Conservation (phyloP, 1,284 basidiomycete species). For the Trametes pubescens region DNA sequence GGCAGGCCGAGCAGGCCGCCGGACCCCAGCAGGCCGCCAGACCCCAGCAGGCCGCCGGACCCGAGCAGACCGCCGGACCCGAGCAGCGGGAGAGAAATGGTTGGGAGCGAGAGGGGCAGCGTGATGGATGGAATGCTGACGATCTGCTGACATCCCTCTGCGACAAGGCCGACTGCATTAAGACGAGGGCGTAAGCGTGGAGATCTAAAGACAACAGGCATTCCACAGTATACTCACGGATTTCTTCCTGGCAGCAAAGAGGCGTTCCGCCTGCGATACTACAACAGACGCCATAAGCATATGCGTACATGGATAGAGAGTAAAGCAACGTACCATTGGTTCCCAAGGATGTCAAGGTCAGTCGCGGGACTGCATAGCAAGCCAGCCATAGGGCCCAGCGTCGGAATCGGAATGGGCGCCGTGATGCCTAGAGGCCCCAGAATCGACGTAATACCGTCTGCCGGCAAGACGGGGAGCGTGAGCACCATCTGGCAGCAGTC, state of each 20-base stretch:
- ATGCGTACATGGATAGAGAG: not conserved
- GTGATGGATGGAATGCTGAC: slow-evolving; percentile 10
- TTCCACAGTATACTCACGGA: slow-evolving; percentile 9
- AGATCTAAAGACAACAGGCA: too few relatives aligned
- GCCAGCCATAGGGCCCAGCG: slow-evolving; percentile 27
- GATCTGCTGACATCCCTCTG: slow-evolving; percentile 19
- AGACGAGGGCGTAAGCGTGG: too few relatives aligned
- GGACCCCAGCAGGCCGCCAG: not conserved
- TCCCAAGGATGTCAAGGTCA: slow-evolving; percentile 19
- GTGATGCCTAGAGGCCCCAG: slow-evolving; percentile 5
- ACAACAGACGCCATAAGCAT: not conserved
- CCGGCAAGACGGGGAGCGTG: slow-evolving; percentile 17
- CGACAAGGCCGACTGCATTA: not conserved
- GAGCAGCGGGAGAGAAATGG: not conserved
- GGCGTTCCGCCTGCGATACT: slow-evolving; percentile 27
- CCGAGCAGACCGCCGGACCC: too few relatives aligned
- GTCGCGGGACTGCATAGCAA: slow-evolving; percentile 17
- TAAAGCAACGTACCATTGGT: slow-evolving; percentile 21
- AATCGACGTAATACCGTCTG: slow-evolving; percentile 15
- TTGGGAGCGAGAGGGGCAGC: slow-evolving; percentile 12
- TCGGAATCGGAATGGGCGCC: slow-evolving; percentile 21
- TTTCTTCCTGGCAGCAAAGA: slow-evolving; percentile 24
- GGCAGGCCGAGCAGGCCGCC: not conserved
- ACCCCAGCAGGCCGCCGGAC: not conserved
- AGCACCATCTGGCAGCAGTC: slow-evolving; percentile 29